Base-by-base conservation (phyloP, 352 stramenopile genomes). In the Pythium apleroticum region DNA sequence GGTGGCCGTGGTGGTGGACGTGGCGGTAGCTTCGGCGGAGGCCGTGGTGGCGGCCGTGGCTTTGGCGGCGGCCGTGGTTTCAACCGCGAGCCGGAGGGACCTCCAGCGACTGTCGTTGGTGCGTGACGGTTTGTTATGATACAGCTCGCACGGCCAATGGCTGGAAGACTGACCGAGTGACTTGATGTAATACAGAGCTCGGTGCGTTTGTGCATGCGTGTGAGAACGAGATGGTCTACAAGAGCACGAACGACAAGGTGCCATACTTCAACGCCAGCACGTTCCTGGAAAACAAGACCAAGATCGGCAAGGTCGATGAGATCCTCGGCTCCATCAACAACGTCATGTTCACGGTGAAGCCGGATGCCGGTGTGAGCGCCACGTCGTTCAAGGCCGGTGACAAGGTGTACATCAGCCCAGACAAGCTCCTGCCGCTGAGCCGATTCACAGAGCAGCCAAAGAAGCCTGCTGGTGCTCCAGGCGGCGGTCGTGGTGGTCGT, bases 291-390 rank as follows among this genome's bases (percentile, higher is more conserved):
- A 99, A 99, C 86, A 99, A 99, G 84, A 98, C 94, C 65, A 97
- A 98, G 73, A 98, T 99, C 67, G 97, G 97, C 66, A 99, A 99
- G 75, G 88, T 99, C 27, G 97, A 99, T 77, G 97, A 99, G 82
- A 98, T 99, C 73, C 90, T 99, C 46, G 97, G 97, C 45, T 96
- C 96, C 50, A 98, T 99, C 65, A 97, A 98, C 67, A 84, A 98
- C 54, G 89, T 97, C 57, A 94, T 95, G 81, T 99, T 99, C 77
- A 99, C 96, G 45, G 81, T 99, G 50, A 99, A 99, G 75, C 95
- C 96, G 31, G 96, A 98, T 65, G 72, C 96, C 24, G 97, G 96
- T 56, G 92, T 99, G 37, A 87, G 94, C 54, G 91, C 92, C 5
- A 96, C 91, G 24, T 98, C 95, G 37, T 99, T 99, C 84, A 96